Conservation (phyloP, 768 basidiomycete species). For the Melanogaster broomeanus region DNA sequence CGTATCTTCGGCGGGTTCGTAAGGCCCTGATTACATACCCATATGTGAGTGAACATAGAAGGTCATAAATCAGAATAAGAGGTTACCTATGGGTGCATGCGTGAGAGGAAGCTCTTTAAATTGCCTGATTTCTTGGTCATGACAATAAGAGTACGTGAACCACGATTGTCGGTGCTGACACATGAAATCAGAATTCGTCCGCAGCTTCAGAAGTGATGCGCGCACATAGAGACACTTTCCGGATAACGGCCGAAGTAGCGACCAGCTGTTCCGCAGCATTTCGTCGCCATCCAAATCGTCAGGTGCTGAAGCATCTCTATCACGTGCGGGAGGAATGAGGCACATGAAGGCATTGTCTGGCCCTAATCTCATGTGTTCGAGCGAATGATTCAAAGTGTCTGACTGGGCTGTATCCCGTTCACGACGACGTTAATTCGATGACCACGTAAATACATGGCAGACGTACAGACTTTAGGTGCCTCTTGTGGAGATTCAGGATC, state of each 20-base stretch:
- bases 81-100: slow-evolving; percentile 66
- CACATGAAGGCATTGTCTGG: slow-evolving; percentile 72
- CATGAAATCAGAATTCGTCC: slow-evolving; percentile 33
- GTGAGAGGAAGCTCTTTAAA: slow-evolving; percentile 81
- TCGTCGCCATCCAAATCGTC: slow-evolving; percentile 61
- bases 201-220: slow-evolving; percentile 31
- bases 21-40: slow-evolving; percentile 50
- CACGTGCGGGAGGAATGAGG: slow-evolving; percentile 68
- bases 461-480: slow-evolving; percentile 39
- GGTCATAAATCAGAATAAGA: slow-evolving; percentile 18
- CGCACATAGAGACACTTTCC: slow-evolving; percentile 86
- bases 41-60: slow-evolving; percentile 22
- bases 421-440: slow-evolving; percentile 13
- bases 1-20: slow-evolving; percentile 84
- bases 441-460: slow-evolving; percentile 17
- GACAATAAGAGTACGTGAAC: slow-evolving; percentile 98
- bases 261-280: slow-evolving; percentile 78
- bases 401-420: slow-evolving; percentile 19
- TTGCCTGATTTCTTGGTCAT: slow-evolving; percentile 93
- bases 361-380: slow-evolving; percentile 78
- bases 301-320: slow-evolving; percentile 40
- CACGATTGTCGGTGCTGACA: slow-evolving; percentile 81
- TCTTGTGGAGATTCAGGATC: slow-evolving; percentile 36
- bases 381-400: slow-evolving; percentile 43
- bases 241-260: slow-evolving; percentile 74